These are phyloP conservation scores for Paracoccidioides brasiliensis DNA, from an alignment of 2,329 filamentous ascomycete genomes.

Conservation along the genomic window DNA sequence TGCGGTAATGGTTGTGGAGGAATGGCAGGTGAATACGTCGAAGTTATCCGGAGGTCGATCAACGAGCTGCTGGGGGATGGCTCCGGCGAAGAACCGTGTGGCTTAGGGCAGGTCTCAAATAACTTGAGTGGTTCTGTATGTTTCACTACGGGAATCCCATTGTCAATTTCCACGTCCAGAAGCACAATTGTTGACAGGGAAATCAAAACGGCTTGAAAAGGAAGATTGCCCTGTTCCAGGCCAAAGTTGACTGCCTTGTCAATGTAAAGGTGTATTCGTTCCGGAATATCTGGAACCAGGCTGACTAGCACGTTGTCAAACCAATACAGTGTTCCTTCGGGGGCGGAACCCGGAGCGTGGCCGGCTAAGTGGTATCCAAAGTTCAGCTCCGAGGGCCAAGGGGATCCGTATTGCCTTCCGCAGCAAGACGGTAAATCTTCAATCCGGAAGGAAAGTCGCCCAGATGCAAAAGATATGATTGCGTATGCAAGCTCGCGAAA, in stretches of 20 bases:
- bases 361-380: not conserved
- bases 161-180: not conserved
- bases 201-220: not conserved
- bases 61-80: not conserved
- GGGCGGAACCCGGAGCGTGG: not conserved
- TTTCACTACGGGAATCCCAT: not conserved
- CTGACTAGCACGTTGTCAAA: slow-evolving; percentile 1
- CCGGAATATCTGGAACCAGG: not conserved
- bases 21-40: too few relatives aligned
- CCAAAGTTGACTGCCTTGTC: slow-evolving; percentile 1
- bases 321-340: slow-evolving; percentile 3
- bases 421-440: not conserved
- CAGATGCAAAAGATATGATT: slow-evolving; percentile 1
- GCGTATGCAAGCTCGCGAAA: slow-evolving; percentile 1
- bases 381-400: not conserved
- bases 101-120: not conserved
- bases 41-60: not conserved
- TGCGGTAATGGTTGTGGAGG: not conserved
- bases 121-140: not conserved
- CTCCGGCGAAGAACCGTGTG: not conserved
- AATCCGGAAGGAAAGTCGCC: not conserved
- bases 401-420: not conserved
- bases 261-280: not conserved
- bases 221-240: not conserved
- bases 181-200: not conserved